Evolutionary conservation across 139 green algal genomes (phyloP).

Genomic region (Chlorella sp.): DNA sequence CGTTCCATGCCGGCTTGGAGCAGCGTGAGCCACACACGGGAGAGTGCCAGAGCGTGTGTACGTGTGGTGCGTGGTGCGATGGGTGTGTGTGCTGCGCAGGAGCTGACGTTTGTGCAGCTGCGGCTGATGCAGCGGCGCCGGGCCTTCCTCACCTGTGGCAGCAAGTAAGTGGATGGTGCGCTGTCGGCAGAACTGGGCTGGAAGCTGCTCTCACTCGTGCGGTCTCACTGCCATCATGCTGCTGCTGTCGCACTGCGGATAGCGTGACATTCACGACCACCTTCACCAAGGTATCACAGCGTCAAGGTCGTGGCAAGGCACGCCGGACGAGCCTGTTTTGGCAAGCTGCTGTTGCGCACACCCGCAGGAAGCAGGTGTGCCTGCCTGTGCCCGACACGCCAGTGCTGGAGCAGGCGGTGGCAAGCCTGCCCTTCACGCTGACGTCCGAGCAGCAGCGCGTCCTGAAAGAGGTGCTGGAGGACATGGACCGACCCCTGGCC

Average conservation of each 20-base stretch:
- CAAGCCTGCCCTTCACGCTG: neutral
- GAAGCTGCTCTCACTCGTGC: neutral
- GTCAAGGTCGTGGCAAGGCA: too few relatives aligned
- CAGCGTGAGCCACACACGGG: too few relatives aligned
- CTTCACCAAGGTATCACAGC: too few relatives aligned
- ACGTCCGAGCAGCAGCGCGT: neutral
- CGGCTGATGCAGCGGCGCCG: neutral
- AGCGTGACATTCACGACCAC: too few relatives aligned
- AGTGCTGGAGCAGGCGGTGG: neutral
- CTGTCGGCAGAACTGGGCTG: neutral
- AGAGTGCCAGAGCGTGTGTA: neutral
- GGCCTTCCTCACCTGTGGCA: neutral
- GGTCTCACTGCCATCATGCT: neutral
- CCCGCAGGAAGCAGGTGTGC: neutral
- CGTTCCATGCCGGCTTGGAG: too few relatives aligned
- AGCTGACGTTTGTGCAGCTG: neutral
- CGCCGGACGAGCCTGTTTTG: neutral
- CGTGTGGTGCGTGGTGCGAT: neutral
- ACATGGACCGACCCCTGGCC: constrained; percentile 19
- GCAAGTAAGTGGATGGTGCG: neutral
- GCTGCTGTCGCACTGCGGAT: neutral
- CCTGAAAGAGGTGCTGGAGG: constrained; percentile 27
- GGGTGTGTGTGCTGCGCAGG: neutral
- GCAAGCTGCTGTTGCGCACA: neutral
- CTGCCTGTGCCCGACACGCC: neutral